Conservation (phyloP, 768 basidiomycete genomes). For the Psilocybe cyanescens region DNA sequence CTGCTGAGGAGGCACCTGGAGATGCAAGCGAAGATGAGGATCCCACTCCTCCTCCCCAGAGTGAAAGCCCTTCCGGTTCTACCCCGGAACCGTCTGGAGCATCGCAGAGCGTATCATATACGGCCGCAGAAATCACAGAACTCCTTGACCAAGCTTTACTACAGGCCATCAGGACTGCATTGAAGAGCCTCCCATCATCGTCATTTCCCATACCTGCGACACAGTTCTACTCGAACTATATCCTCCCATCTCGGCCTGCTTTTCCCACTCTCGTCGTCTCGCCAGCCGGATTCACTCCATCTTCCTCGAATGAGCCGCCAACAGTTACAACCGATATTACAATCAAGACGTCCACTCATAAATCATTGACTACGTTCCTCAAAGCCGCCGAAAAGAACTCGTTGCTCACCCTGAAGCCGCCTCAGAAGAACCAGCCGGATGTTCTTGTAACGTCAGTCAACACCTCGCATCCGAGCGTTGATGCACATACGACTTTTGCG, state of each 20-base stretch:
- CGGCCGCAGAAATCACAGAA: conserved; percentile 52
- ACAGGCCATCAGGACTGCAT: conserved; percentile 61
- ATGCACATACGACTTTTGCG: conserved; percentile 50
- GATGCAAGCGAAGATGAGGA: conserved; percentile 17
- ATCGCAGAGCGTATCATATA: conserved; percentile 25
- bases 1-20: conserved; percentile 18
- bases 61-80: conserved; percentile 8
- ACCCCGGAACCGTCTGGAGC: conserved; percentile 7
- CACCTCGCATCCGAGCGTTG: conserved; percentile 58
- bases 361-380: conserved; percentile 82
- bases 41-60: conserved; percentile 16
- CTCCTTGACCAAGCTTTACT: conserved; percentile 66
- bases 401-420: conserved; percentile 73
- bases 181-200: conserved; percentile 49
- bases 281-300: conserved; percentile 26
- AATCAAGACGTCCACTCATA: conserved; percentile 80
- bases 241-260: conserved; percentile 83
- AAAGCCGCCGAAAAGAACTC: conserved; percentile 76
- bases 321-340: conserved; percentile 53
- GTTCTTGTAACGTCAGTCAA: conserved; percentile 59
- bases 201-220: conserved; percentile 80
- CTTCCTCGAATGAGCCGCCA: conserved; percentile 23
- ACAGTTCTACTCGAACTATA: conserved; percentile 72
- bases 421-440: conserved; percentile 56
- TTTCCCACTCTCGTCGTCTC: conserved; percentile 47